Evolutionary conservation across 805 yeast species (phyloP), one percentile per base, ranked within the genome.

Genomic region (Isabelozyma pseudorhagii): DNA sequence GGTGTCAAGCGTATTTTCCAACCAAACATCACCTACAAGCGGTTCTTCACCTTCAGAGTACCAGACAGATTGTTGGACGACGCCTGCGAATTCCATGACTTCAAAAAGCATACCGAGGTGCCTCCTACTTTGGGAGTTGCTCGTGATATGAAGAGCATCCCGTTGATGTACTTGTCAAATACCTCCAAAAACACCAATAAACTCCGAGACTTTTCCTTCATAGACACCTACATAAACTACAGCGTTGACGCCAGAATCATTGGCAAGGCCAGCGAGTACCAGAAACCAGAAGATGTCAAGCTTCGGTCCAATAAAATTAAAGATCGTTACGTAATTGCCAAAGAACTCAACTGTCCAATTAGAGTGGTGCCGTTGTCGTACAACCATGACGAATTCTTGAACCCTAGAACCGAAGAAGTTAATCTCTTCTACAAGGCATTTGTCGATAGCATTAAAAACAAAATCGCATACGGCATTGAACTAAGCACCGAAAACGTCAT

Each of bases 61-160:
- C 78, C 78, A 10, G 74, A 72, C 28, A 69, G 67, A 50, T 59
- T 74, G 39, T 57, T 74, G 39, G 78, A 74, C 49, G 75, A 71
- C 50, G 59, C 67, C 5, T 74, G 78, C 52, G 72, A 66, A 27
- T 39, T 49, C 8, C 77, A 73, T 55, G 63, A 59, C 46, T 59
- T 74, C 38, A 58, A 62, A 17, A 55, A 60, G 6, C 78, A 74
- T 54, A 62, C 68, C 5, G 66, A 66, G 45, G 50, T 73, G 10
- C 76, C 75, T 1, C 70, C 78, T 8, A 66, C 67, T 29, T 46
- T 73, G 11, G 78, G 78, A 0, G 54, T 61, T 10, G 59, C 72
- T 5, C 54, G 69, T 27, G 60, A 59, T 43, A 46, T 52, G 5
- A 45, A 38, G 15, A 41, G 53, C n/a, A 55, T 59, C 4, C 67